A percentile compares a stretch with the other conserved stretches of the same genome.
Evolutionary conservation across 208 protist genomes (phyloP).

Genomic region (Trypanosoma scelopori): DNA sequence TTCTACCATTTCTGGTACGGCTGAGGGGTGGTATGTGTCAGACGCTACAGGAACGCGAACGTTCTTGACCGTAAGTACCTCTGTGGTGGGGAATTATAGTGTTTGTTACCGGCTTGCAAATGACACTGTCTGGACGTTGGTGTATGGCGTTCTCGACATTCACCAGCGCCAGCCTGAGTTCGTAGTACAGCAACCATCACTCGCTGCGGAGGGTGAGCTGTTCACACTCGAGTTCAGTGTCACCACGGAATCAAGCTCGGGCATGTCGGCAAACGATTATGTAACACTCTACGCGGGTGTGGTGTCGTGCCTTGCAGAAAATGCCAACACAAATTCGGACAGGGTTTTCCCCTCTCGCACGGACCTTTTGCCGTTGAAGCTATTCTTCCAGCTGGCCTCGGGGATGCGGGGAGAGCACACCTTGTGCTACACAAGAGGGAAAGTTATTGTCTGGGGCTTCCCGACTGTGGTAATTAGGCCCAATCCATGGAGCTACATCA

Average conservation of each 20-base stretch:
- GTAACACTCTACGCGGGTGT: constrained; percentile 64
- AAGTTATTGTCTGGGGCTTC: constrained; percentile 74
- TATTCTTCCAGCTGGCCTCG: constrained; percentile 36
- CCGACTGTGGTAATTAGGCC: constrained; percentile 38
- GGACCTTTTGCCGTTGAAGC: constrained; percentile 43
- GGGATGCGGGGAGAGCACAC: constrained; percentile 49
- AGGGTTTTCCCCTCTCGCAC: constrained; percentile 51
- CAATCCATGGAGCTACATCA: constrained; percentile 56
- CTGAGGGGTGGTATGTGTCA: constrained; percentile 56
- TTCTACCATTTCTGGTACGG: constrained; percentile 14
- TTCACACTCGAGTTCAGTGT: constrained; percentile 81
- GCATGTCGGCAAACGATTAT: constrained; percentile 46
- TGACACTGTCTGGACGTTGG: constrained; percentile 88
- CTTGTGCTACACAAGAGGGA: constrained; percentile 23
- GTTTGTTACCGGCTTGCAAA: constrained; percentile 81
- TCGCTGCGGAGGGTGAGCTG: constrained; percentile 70
- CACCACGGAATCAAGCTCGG: background rate
- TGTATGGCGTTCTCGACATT: constrained; percentile 77
- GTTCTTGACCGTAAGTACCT: constrained; percentile 63
- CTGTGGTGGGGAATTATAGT: constrained; percentile 53
- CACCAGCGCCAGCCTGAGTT: constrained; percentile 45
- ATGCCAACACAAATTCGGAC: constrained; percentile 26
- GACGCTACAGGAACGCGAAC: constrained; percentile 38
- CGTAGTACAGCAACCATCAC: constrained; percentile 53
- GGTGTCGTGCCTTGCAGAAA: constrained; percentile 52